Base-by-base conservation (phyloP, 1,139 yeast species). In the Geotrichum restrictum region DNA sequence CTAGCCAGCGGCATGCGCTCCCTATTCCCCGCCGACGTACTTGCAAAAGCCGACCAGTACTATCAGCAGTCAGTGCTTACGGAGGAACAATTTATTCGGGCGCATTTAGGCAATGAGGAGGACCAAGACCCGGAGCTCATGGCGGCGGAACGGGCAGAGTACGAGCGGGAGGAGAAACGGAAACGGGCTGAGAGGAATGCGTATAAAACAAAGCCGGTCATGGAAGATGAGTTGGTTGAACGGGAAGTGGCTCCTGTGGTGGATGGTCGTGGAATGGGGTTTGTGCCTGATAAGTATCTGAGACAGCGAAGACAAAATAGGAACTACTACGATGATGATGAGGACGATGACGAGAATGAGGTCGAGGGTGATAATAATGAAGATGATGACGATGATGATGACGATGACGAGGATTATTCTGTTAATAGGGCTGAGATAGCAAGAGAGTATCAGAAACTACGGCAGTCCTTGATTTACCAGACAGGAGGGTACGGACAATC, bases 371-470 rank as follows among this genome's bases (percentile, higher is more conserved):
- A 57, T 10, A 59, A 59, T 6, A 50, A 48, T 6, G 56, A 46
- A 13, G 51, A 50, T 19, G 61, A 58, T 10, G 54, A 51, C 19
- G 51, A 49, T 18, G 61, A 57, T 45, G 57, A 59, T 45, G 54
- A 52, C 16, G 56, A 55, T 32, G 59, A 56, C 6, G 60, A 47
- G 1, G 60, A 56, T 38, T 54, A 39, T 33, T 27, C 45, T 16
- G 54, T 54, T 1, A 38, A 40, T 13, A 45, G 54, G 11, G 45
- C 48, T 3, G 53, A 79, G 73, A 60, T 85, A 3, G 73, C 76
- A 1, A 66, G 73, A 11, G 81, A 81, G 49, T 87, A 87, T 63
- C 80, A 82, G 48, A 72, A 75, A 45, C 62, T 85, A 52, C 73
- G 87, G 41, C 79, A 80, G 52, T 74, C 75, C 53, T 66, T 85